A percentile compares a stretch with the other conserved stretches of the same genome.
Evolutionary conservation across 345 rosid species (phyloP).

Genomic region (Populus euphratica): DNA sequence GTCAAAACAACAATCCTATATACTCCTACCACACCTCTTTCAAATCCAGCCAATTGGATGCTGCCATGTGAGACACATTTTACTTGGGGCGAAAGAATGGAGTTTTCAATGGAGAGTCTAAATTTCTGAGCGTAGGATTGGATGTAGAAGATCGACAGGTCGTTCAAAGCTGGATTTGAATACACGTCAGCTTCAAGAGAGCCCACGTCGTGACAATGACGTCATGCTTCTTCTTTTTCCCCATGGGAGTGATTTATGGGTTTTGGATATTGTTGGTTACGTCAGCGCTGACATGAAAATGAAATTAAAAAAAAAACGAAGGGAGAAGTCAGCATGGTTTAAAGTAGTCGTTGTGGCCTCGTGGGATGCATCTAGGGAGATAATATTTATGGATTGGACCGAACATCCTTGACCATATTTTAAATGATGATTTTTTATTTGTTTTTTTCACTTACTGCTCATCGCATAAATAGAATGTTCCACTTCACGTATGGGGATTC

Average conservation of each 20-base stretch:
- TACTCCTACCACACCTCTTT: not conserved
- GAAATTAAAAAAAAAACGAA: not conserved
- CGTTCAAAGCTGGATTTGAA: constrained; percentile 1
- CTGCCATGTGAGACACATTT: not conserved
- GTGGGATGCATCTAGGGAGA: no score
- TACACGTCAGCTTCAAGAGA: constrained; percentile 4
- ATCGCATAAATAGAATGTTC: no score
- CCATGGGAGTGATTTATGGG: no score
- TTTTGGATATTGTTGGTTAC: not conserved
- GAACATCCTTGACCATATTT: not conserved
- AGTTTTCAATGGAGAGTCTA: not conserved
- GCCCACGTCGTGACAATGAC: not conserved
- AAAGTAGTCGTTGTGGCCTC: no score
- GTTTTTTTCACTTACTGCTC: no score
- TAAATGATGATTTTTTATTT: not conserved
- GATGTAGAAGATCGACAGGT: not conserved
- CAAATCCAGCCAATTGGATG: not conserved
- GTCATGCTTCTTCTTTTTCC: not conserved
- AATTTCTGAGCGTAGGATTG: not conserved
- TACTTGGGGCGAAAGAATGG: not conserved
- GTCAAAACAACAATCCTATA: not conserved
- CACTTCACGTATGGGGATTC: no score
- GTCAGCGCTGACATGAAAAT: not conserved
- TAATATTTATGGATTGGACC: not conserved
- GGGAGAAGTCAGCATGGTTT: not conserved